These are phyloP conservation scores for Alternaria alternata DNA, from an alignment of 2,329 filamentous ascomycete species.

Conservation along the genomic window DNA sequence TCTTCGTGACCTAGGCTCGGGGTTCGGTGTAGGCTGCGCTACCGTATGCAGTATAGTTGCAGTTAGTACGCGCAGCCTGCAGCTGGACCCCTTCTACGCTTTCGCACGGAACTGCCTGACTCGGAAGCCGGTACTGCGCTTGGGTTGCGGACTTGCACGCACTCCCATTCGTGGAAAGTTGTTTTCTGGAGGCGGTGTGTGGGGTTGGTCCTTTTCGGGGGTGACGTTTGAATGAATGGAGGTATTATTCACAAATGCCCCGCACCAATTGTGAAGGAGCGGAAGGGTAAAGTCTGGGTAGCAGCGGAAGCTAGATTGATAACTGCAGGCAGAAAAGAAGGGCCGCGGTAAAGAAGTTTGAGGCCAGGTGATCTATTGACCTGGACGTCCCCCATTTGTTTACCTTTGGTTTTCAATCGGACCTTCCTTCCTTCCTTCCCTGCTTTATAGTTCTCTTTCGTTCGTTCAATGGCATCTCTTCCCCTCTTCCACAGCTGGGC, in stretches of 20 bases:
- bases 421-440: neutral
- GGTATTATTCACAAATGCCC: conserved; percentile 10
- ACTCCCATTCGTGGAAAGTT: conserved; percentile 37
- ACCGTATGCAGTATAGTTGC: conserved; percentile 11
- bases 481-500: conserved; percentile 8
- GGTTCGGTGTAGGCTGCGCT: conserved; percentile 16
- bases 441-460: neutral
- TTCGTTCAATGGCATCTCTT: conserved; percentile 5
- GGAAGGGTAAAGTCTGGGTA: conserved; percentile 14
- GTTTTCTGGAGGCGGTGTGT: neutral
- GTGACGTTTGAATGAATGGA: conserved; percentile 5
- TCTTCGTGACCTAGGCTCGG: neutral
- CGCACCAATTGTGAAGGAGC: conserved; percentile 12
- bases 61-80: neutral
- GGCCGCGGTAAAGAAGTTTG: conserved; percentile 2
- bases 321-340: neutral
- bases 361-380: conserved; percentile 5
- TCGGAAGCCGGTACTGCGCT: neutral
- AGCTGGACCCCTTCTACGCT: neutral
- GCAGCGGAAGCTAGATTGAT: neutral
- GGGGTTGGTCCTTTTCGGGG: conserved; percentile 4
- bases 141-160: conserved; percentile 19
- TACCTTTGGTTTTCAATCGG: neutral
- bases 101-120: neutral
- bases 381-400: neutral